Percentiles rank a stretch among this genome's conserved stretches.
phyloP scores from a whole-genome alignment of 164 flowering plant species.

The Dillenia suffruticosa region DNA sequence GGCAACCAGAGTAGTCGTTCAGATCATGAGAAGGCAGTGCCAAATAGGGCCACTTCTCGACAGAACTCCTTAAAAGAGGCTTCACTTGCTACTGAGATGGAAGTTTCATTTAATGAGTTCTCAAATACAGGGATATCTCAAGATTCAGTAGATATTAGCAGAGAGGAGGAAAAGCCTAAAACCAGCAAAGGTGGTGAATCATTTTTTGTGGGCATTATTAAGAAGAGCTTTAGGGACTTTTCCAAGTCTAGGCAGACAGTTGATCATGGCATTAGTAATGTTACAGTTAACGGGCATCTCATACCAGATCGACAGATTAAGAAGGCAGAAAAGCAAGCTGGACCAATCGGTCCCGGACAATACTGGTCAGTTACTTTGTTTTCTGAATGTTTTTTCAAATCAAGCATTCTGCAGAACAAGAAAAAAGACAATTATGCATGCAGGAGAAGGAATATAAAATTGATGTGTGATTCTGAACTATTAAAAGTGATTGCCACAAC shows the following conservation, averaged over 20 bases:
- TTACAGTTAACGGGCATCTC: constrained; percentile 49
- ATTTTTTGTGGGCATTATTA: constrained; percentile 39
- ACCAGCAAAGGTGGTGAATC: constrained; percentile 36
- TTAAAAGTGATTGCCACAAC: too few relatives aligned
- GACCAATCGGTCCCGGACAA: constrained; percentile 62
- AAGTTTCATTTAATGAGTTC: constrained; percentile 32
- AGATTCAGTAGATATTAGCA: constrained; percentile 25
- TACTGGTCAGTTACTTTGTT: constrained; percentile 53
- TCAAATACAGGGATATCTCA: constrained; percentile 31
- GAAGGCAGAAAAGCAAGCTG: constrained; percentile 73
- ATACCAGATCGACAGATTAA: constrained; percentile 45
- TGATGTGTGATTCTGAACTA: too few relatives aligned
- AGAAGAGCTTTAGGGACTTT: constrained; percentile 41
- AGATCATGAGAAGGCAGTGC: constrained; percentile 26
- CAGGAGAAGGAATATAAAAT: too few relatives aligned
- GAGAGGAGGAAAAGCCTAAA: constrained; percentile 25
- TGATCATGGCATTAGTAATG: constrained; percentile 31
- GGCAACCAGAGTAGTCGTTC: constrained; percentile 30
- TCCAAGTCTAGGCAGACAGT: constrained; percentile 33
- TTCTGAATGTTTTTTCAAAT: neutral
- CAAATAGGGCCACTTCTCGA: constrained; percentile 19
- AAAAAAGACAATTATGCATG: too few relatives aligned
- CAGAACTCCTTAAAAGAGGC: constrained; percentile 8
- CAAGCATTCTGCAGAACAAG: neutral
- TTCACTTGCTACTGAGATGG: constrained; percentile 39